Base-by-base conservation (phyloP, 768 basidiomycete species). In the Pleurotus eryngii region DNA sequence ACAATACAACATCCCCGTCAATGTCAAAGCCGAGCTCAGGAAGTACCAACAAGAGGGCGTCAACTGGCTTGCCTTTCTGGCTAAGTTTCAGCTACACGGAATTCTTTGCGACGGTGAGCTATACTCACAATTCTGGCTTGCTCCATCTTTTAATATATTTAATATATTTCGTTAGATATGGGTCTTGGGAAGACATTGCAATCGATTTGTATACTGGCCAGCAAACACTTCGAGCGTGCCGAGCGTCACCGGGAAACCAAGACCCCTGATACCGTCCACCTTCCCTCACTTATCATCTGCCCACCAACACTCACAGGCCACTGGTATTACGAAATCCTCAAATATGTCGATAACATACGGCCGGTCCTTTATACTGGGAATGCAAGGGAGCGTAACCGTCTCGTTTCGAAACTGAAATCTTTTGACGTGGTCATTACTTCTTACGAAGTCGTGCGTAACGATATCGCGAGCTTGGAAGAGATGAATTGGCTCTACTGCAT, bases 11-110 rank as follows among this genome's bases (percentile, higher is more conserved):
- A 83, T 99, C 1, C 94, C 97, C 0, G 85, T 95, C 56, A 73
- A 76, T 24, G 91, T 99, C 78, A 92, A 95, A 57, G 95, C 95
- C 30, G 93, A 98, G 63, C 77, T 99, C 48, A 89, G 97, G 58
- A 93, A 95, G 68, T 99, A 99, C 69, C 97, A 99, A 71, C 92
- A 93, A 73, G 97, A 99, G 56, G 97, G 97, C 35, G 92, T 99
- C 62, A 98, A 93, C 68, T 99, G 97, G 97, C 79, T 99, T 15
- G 97, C 97, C 1, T 99, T 99, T 77, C 79, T 99, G 38, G 92
- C 94, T 17, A 98, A 97, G 69, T 99, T 97, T 69, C 97, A 98
- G 65, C 73, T 99, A 2, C 97, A 99, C 68, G 97, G 97, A 12
- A 92, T 98, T 64, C 85, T 99, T 26, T 99, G 97, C 68, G 97